phyloP scores from a whole-genome alignment of 208 protist genomes.

The Novymonas esmeraldas region DNA sequence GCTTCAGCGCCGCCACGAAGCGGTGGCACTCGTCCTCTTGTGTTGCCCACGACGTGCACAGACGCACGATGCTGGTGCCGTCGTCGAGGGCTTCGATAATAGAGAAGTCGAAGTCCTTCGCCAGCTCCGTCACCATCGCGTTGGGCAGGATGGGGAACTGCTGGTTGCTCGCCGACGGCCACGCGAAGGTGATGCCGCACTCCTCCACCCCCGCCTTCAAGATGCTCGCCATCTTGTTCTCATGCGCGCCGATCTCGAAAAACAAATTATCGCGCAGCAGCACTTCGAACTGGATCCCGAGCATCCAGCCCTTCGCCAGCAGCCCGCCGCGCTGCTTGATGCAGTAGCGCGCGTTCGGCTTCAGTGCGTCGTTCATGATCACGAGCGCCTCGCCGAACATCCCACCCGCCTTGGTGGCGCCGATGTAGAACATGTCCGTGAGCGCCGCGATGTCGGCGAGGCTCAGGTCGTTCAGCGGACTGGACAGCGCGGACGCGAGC shows the following conservation, averaged over 20 bases:
- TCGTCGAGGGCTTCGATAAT: conserved; percentile 18
- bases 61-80: conserved; percentile 27
- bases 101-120: conserved; percentile 20
- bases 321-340: conserved; percentile 60
- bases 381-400: conserved; percentile 58
- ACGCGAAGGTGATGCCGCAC: conserved; percentile 39
- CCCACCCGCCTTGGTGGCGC: conserved; percentile 45
- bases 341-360: conserved; percentile 33
- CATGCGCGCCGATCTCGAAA: conserved; percentile 34
- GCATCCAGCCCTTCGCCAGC: conserved; percentile 60
- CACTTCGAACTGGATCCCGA: conserved; percentile 55
- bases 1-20: conserved; percentile 39
- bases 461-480: conserved; percentile 37
- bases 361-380: conserved; percentile 33
- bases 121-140: conserved; percentile 13
- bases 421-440: conserved; percentile 60
- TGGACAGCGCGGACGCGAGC: conserved; percentile 35
- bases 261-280: conserved; percentile 45
- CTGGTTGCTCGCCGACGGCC: conserved; percentile 38
- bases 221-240: conserved; percentile 49
- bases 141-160: conserved; percentile 36
- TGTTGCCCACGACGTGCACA: conserved; percentile 57
- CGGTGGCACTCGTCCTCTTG: conserved; percentile 43
- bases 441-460: conserved; percentile 44
- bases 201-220: conserved; percentile 31